Base-by-base conservation (phyloP, 441 rosid species). In the Biscutella laevigata region DNA sequence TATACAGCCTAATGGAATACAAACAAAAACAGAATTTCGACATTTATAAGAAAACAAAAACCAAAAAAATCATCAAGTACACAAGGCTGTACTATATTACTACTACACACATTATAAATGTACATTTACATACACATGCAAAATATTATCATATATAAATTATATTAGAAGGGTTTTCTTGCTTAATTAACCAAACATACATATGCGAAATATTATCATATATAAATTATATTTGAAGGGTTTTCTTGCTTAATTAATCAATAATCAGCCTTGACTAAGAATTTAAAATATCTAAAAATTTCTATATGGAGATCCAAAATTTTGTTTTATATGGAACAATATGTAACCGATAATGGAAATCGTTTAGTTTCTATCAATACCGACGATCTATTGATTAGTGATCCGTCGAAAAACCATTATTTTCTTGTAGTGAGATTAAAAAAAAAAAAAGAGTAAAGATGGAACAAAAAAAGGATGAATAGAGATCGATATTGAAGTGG, bases 21-120 rank as follows among this genome's bases (percentile, higher is more conserved):
- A 66, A 51, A 66, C 65, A 66, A 59, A 66, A 66, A 37, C 60
- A 51, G 43, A 54, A 38, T 65, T 65, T 43, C 54, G 27, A 42
- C 40, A 35, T 57, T 12, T 51, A 48, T 15, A 26, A 39, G 21
- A 48, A 56, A 63, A 49, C 25, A 48, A 20, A 41, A 46, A 38
- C 13, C 36, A 25, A 42, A 19, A 26, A 47, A 11, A 49, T 40
- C 52, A 48, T 56, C 17, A 24, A 19, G 46, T 57, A 41, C 46
- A 57, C 36, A 51, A 24, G 22, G 44, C 47, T 57, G 36, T 44
- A 28, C 54, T 35, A 45, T 62, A 50, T 40, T 24, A 34, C 16
- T 41, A 12, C 27, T 53, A 53, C 7, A 36, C 21, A 54, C 4
- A 2, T 7, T 2, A 50, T 13, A 36, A 1, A 62, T 25, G 15